Evolutionary conservation across 495 filamentous ascomycete genomes (phyloP).

Genomic region (Cladorrhinum samala): DNA sequence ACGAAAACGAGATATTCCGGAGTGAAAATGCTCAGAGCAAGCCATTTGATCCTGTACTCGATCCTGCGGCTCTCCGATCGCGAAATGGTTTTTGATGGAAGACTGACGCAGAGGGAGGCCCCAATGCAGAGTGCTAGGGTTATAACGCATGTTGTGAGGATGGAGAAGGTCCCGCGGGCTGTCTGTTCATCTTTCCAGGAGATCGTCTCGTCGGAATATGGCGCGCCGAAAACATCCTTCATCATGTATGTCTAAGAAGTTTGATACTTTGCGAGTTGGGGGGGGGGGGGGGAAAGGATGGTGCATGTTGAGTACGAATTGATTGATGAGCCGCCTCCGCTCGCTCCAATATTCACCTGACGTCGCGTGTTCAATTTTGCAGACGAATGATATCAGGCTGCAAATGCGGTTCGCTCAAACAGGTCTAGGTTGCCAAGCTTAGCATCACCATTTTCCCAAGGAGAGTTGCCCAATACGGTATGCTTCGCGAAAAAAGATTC

Average conservation of each 20-base stretch:
- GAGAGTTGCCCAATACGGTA: too few relatives aligned
- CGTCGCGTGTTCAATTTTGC: too few relatives aligned
- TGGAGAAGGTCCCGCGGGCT: neutral
- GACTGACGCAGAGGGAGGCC: neutral
- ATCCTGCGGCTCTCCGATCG: neutral
- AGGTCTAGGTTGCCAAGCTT: too few relatives aligned
- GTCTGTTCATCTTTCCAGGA: neutral
- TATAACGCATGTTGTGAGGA: slow-evolving; percentile 2
- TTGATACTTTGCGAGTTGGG: neutral
- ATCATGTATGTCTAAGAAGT: neutral
- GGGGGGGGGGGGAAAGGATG: neutral
- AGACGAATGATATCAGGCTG: too few relatives aligned
- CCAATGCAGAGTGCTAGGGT: slow-evolving; percentile 4
- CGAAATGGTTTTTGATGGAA: neutral
- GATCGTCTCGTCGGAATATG: neutral
- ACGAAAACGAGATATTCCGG: neutral
- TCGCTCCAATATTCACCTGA: too few relatives aligned
- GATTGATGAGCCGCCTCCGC: too few relatives aligned
- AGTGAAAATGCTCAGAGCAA: neutral
- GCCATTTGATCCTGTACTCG: neutral
- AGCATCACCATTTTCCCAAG: too few relatives aligned
- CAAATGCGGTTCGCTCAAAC: too few relatives aligned
- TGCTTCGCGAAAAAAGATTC: too few relatives aligned
- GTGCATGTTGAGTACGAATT: neutral
- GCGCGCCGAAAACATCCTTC: neutral